Evolutionary conservation across 768 basidiomycete species (phyloP).

Genomic region (Cystofilobasidium capitatum): DNA sequence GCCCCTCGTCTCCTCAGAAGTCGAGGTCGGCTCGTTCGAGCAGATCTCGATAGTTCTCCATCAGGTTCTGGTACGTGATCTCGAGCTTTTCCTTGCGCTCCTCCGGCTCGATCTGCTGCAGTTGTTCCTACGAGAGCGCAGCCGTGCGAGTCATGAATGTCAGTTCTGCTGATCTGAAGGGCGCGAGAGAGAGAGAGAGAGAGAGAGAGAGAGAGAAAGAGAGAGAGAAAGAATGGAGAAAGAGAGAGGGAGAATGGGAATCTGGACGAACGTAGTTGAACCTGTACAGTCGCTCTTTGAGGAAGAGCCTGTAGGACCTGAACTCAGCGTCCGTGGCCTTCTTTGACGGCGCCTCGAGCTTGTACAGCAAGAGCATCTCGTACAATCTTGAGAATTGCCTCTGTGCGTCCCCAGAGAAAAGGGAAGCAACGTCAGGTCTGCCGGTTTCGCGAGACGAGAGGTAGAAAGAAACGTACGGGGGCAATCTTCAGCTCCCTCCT

Average conservation of each 20-base stretch:
- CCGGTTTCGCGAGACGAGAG: neutral
- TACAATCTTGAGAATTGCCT: conserved; percentile 85
- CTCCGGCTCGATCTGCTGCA: conserved; percentile 74
- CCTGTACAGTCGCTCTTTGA: conserved; percentile 86
- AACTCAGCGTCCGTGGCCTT: conserved; percentile 25
- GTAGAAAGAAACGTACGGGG: conserved; percentile 48
- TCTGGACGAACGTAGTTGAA: conserved; percentile 81
- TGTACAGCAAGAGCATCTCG: conserved; percentile 77
- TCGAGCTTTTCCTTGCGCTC: conserved; percentile 82
- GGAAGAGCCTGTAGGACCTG: conserved; percentile 59
- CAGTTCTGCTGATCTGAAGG: neutral
- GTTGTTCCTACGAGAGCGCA: conserved; percentile 35
- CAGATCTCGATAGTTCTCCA: conserved; percentile 75
- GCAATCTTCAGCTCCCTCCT: conserved; percentile 80
- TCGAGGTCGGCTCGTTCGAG: conserved; percentile 41
- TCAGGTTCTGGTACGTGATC: conserved; percentile 81
- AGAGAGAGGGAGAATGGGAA: neutral
- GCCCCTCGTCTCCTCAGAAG: neutral
- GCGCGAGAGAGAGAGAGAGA: neutral
- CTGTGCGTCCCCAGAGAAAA: conserved; percentile 41
- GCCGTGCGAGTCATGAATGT: neutral
- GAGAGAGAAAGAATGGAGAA: neutral
- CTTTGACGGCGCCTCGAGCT: conserved; percentile 47
- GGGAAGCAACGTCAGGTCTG: neutral
- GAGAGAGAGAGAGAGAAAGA: neutral